A percentile compares a stretch with the other conserved stretches of the same genome.
Conservation (phyloP, 2,329 filamentous ascomycete species). For the Didymella sp. region DNA sequence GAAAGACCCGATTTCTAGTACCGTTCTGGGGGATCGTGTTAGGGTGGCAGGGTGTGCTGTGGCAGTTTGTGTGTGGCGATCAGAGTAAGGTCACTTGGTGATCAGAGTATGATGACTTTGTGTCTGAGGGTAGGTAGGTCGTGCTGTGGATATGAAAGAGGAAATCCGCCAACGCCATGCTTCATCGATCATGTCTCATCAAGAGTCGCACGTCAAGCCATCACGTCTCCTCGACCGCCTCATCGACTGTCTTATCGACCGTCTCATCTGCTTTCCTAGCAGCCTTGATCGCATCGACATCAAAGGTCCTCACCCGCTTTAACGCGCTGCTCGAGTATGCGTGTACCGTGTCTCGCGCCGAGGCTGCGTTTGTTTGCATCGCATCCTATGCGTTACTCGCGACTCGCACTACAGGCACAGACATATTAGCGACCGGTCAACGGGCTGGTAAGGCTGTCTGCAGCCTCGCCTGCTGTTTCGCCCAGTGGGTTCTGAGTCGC, state of each 20-base stretch:
- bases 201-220: conserved; percentile 6
- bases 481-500: conserved; percentile 47
- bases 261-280: conserved; percentile 11
- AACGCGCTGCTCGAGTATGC: conserved; percentile 25
- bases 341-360: conserved; percentile 22
- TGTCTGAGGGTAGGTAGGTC: conserved; percentile 14
- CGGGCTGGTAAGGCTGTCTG: conserved; percentile 45
- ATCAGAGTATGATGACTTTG: too few species aligned
- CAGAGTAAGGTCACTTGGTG: conserved; percentile 13
- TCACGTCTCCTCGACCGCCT: conserved; percentile 18
- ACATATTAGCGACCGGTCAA: conserved; percentile 49
- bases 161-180: conserved; percentile 8
- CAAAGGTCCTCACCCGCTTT: conserved; percentile 30
- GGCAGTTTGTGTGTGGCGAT: conserved; percentile 13
- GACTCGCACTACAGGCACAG: conserved; percentile 30
- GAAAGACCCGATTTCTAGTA: conserved; percentile 38
- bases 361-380: conserved; percentile 21
- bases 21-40: conserved; percentile 43
- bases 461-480: conserved; percentile 47
- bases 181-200: conserved; percentile 9
- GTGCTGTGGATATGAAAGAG: conserved; percentile 4
- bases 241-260: conserved; percentile 20
- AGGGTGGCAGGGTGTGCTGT: conserved; percentile 39
- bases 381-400: conserved; percentile 34
- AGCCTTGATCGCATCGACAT: neutral